Percentiles rank a stretch among this genome's conserved stretches.
Conservation (phyloP, 2,329 filamentous ascomycete species). For the Colletotrichum eremochloae region DNA sequence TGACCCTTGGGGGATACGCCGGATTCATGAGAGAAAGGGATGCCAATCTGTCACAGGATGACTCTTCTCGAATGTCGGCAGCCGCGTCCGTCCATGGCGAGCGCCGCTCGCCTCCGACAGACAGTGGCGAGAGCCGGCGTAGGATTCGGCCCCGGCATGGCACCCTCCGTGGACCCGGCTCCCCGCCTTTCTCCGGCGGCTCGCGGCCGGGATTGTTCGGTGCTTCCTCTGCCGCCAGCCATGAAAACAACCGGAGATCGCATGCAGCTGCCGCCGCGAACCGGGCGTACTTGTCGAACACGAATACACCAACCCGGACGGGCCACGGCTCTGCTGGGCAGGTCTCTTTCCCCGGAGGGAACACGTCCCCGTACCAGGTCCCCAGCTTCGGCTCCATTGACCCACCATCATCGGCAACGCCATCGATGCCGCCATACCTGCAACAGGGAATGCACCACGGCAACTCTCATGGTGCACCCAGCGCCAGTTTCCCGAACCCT, state of each 20-base stretch:
- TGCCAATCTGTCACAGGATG: conserved; percentile 9
- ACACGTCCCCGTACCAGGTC: conserved; percentile 11
- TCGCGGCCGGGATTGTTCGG: conserved; percentile 23
- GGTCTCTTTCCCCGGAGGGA: conserved; percentile 9
- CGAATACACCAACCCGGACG: conserved; percentile 8
- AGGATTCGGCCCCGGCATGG: conserved; percentile 38
- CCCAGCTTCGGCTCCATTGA: conserved; percentile 12
- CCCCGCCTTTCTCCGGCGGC: conserved; percentile 29
- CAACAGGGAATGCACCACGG: neutral
- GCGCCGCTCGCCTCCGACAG: conserved; percentile 38
- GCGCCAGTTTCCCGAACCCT: neutral
- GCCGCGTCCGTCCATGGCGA: conserved; percentile 23
- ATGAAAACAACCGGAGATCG: conserved; percentile 18
- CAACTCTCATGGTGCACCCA: neutral
- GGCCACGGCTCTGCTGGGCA: neutral
- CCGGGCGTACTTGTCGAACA: conserved; percentile 4
- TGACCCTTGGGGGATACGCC: conserved; percentile 1
- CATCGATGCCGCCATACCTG: neutral
- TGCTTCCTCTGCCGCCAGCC: neutral
- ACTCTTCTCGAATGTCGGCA: neutral
- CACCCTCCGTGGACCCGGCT: conserved; percentile 26
- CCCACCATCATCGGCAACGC: neutral
- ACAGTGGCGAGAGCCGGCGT: conserved; percentile 34
- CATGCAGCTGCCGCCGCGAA: conserved; percentile 6
- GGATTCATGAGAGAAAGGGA: conserved; percentile 27